These are phyloP conservation scores for Colletotrichum orchidophilum DNA, from an alignment of 2,329 filamentous ascomycete species.

Conservation along the genomic window DNA sequence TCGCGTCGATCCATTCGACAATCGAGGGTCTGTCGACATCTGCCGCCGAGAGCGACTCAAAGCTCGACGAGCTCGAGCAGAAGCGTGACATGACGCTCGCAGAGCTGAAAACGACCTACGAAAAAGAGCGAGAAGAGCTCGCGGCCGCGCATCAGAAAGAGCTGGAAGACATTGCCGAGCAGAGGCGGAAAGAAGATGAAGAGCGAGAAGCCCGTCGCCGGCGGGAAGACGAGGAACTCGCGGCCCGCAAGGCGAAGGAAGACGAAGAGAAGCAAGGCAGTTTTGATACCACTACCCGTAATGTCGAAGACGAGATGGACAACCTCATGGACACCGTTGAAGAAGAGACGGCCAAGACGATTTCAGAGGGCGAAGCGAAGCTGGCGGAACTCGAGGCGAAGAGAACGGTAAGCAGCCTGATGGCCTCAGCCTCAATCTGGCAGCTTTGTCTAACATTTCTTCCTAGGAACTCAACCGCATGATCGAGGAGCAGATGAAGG, in stretches of 20 bases:
- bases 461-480: constrained; percentile 52
- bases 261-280: constrained; percentile 43
- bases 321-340: constrained; percentile 46
- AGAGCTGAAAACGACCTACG: constrained; percentile 43
- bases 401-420: constrained; percentile 38
- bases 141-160: constrained; percentile 41
- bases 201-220: constrained; percentile 47
- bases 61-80: constrained; percentile 51
- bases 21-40: constrained; percentile 44
- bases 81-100: constrained; percentile 46
- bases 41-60: constrained; percentile 43
- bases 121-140: constrained; percentile 43
- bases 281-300: constrained; percentile 41
- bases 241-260: constrained; percentile 39
- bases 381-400: constrained; percentile 46
- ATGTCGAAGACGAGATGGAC: constrained; percentile 49
- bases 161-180: constrained; percentile 45
- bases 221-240: constrained; percentile 48
- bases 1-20: constrained; percentile 50
- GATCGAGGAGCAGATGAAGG: constrained; percentile 52
- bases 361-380: constrained; percentile 44
- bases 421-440: too few species aligned
- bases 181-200: constrained; percentile 52
- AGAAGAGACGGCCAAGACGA: constrained; percentile 40
- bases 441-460: constrained; percentile 3